These are phyloP conservation scores for Xylariaceae sp. DNA, from an alignment of 2,329 filamentous ascomycete species.

Conservation along the genomic window DNA sequence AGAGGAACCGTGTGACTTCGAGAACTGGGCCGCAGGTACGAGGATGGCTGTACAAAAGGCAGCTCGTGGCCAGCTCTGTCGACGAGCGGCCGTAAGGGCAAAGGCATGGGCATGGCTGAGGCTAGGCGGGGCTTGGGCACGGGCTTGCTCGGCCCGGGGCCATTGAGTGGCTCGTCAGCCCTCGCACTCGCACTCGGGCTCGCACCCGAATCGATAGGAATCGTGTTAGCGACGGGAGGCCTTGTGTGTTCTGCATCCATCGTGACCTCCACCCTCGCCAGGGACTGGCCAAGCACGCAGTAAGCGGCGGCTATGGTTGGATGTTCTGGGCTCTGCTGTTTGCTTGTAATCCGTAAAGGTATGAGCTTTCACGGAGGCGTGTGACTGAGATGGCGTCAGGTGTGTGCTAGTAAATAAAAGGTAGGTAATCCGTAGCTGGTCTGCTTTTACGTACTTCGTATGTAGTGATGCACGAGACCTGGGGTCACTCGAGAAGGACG, in stretches of 20 bases:
- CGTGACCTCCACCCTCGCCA: conserved; percentile 17
- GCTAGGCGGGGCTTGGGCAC: not conserved
- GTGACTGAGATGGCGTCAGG: conserved; percentile 14
- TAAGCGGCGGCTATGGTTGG: conserved; percentile 12
- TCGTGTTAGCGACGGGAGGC: conserved; percentile 7
- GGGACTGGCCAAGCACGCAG: conserved; percentile 4
- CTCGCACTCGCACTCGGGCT: conserved; percentile 5
- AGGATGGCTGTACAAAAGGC: conserved; percentile 56
- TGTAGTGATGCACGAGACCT: conserved; percentile 16
- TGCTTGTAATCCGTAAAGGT: not conserved
- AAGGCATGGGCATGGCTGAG: conserved; percentile 13
- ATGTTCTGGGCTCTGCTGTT: conserved; percentile 7
- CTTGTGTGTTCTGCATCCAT: conserved; percentile 26
- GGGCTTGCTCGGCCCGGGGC: not conserved
- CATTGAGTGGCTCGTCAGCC: conserved; percentile 22
- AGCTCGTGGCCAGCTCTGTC: conserved; percentile 43
- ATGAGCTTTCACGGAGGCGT: conserved; percentile 19
- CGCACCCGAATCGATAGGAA: not conserved
- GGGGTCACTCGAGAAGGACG: conserved; percentile 1
- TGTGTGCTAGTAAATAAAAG: conserved; percentile 19
- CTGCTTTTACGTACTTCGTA: not conserved
- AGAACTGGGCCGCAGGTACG: conserved; percentile 46
- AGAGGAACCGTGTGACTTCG: conserved; percentile 39
- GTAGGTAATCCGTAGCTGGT: conserved; percentile 12
- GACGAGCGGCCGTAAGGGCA: conserved; percentile 22